Evolutionary conservation across 176 grass and related monocot genomes (phyloP), one percentile per base, ranked within the genome.

Genomic region (Carex littledalei): DNA sequence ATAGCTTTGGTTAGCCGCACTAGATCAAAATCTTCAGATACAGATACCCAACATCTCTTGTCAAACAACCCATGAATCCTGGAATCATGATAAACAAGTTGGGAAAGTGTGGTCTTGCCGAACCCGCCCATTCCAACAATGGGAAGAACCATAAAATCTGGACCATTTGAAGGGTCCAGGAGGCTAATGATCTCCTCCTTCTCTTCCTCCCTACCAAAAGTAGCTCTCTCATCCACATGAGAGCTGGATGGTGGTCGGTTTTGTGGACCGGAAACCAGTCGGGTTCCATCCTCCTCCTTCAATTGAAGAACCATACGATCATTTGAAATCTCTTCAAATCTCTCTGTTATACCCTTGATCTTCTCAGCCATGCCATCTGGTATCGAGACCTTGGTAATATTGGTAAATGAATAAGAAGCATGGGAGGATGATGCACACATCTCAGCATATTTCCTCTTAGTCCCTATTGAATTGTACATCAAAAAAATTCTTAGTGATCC

Each of bases 121-220:
- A 88, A 39, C 26, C 82, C 87, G 1, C 43, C 74, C 60, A 66
- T 78, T 16, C 82, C 82, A 57, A 84, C 63, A 49, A 88, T 85
- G 11, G 87, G 26, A 60, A 87, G 6, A 24, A 84, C 81, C 29
- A 77, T 21, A 31, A 16, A 84, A 14, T 11, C 21, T 0, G 82
- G 66, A 54, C 24, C 59, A n/a, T 21, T 69, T 64, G 0, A 49
- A 47, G 39, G 62, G 22, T 35, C 34, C 20, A 49, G 37, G 0
- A 29, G 26, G 9, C 3, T 1, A 13, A n/a, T 67, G 18, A 58
- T 68, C 86, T 4, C 6, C 57, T 59, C 0, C 7, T 79, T 79
- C 20, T n/a, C 39, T 0, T 16, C 14, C 1, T 68, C 37, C 20
- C 81, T 67, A 14, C 75, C 75, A 79, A 79, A 79, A 79, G 16